A percentile compares a stretch with the other conserved stretches of the same genome.
Evolutionary conservation across 148 eudicot species (phyloP).

Genomic region (Nepenthes mirabilis): DNA sequence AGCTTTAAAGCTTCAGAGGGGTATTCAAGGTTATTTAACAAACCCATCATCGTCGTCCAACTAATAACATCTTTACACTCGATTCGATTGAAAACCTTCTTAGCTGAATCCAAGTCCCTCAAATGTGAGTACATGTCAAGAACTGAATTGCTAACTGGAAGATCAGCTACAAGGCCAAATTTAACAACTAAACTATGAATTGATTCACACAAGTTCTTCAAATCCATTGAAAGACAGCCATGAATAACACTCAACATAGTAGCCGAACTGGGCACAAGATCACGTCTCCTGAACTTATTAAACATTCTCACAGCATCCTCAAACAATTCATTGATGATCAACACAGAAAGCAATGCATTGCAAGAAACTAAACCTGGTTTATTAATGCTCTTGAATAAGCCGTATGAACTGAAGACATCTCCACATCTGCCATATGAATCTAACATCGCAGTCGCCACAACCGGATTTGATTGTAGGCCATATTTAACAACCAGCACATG

Average conservation of each 20-base stretch:
- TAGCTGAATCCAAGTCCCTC: conserved; percentile 13
- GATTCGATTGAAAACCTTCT: conserved; percentile 7
- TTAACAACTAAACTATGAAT: conserved; percentile 8
- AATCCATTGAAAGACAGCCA: conserved; percentile 9
- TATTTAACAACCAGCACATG: conserved; percentile 14
- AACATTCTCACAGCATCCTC: conserved; percentile 9
- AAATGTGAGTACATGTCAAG: conserved; percentile 14
- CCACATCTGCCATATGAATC: conserved; percentile 17
- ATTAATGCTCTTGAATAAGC: conserved; percentile 10
- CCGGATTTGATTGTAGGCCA: conserved; percentile 8
- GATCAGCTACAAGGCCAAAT: conserved; percentile 6
- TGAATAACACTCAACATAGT: conserved; percentile 9
- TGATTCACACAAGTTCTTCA: conserved; percentile 10
- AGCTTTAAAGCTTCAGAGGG: conserved; percentile 5
- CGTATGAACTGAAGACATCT: not conserved
- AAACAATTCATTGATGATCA: conserved; percentile 11
- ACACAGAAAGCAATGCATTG: conserved; percentile 16
- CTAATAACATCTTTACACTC: conserved; percentile 9
- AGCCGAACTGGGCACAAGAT: conserved; percentile 8
- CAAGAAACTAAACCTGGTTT: conserved; percentile 10
- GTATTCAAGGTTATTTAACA: conserved; percentile 8
- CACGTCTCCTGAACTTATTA: conserved; percentile 6
- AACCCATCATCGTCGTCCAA: conserved; percentile 8
- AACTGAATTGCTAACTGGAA: conserved; percentile 13
- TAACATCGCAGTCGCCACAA: conserved; percentile 12